Conservation (phyloP, 768 basidiomycete species). For the Naganishia friedmannii region DNA sequence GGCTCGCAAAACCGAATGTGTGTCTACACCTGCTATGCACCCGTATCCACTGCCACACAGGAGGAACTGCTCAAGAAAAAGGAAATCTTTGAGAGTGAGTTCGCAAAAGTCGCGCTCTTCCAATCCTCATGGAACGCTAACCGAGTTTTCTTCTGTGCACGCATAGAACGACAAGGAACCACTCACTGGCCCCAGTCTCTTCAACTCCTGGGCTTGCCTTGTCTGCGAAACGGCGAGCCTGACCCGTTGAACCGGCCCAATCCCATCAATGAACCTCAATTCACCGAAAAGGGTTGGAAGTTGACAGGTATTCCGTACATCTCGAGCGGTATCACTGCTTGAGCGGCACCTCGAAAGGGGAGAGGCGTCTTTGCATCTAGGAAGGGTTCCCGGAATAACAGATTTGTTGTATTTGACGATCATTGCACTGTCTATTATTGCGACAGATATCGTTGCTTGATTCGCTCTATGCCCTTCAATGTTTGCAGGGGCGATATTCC, state of each 20-base stretch:
- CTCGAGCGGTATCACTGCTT: not conserved
- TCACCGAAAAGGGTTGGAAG: conserved; percentile 19
- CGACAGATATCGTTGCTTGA: too few relatives aligned
- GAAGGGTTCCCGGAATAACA: too few relatives aligned
- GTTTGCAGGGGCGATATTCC: too few relatives aligned
- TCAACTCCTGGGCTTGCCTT: not conserved
- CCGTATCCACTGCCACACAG: conserved; percentile 33
- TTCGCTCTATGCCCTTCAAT: too few relatives aligned
- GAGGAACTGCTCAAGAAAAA: conserved; percentile 32
- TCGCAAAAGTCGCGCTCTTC: too few relatives aligned
- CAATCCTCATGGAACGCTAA: not conserved
- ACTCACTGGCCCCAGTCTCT: conserved; percentile 30
- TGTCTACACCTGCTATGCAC: conserved; percentile 42
- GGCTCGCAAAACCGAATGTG: conserved; percentile 35
- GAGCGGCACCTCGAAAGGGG: not conserved
- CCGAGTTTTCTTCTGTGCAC: not conserved
- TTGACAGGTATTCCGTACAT: conserved; percentile 20
- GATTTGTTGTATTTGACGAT: too few relatives aligned
- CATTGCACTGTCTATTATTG: too few relatives aligned
- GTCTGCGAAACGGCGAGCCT: conserved; percentile 2
- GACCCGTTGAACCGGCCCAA: conserved; percentile 8
- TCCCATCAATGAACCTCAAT: conserved; percentile 29
- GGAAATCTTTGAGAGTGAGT: conserved; percentile 26
- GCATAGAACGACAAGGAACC: conserved; percentile 29
- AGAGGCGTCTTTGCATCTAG: too few relatives aligned